These are phyloP conservation scores for Radiomyces spectabilis DNA, from an alignment of 192 early-diverging fungal species.

Conservation along the genomic window DNA sequence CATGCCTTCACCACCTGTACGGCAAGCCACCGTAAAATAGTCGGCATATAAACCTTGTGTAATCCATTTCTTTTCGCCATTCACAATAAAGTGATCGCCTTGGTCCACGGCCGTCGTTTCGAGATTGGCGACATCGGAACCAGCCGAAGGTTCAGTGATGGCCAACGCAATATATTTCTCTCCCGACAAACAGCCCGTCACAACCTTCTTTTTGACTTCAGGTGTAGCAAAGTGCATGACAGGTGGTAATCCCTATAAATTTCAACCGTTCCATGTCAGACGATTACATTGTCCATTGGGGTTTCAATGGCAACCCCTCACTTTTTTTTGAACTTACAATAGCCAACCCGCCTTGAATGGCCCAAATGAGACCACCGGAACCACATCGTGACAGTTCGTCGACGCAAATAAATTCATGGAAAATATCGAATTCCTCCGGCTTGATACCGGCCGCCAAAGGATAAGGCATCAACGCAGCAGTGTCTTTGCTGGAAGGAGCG, in stretches of 20 bases:
- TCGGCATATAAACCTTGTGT: conserved; percentile 94
- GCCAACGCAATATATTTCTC: conserved; percentile 70
- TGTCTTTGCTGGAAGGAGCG: conserved; percentile 22
- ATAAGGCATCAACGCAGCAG: conserved; percentile 15
- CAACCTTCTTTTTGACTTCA: conserved; percentile 56
- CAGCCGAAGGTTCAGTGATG: conserved; percentile 75
- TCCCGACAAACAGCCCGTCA: conserved; percentile 54
- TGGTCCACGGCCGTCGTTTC: conserved; percentile 62
- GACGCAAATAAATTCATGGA: conserved; percentile 70
- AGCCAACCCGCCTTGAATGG: conserved; percentile 55
- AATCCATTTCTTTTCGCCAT: conserved; percentile 98
- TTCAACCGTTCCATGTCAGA: too few relatives aligned
- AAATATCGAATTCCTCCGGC: conserved; percentile 53
- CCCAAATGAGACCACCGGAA: conserved; percentile 77
- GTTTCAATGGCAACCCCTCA: too few relatives aligned
- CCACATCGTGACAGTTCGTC: conserved; percentile 78
- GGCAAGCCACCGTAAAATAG: conserved; percentile 75
- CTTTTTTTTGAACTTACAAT: conserved; percentile 13
- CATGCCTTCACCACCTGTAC: conserved; percentile 83
- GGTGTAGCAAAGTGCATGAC: conserved; percentile 63
- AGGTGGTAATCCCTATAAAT: conserved; percentile 46
- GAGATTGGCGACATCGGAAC: conserved; percentile 69
- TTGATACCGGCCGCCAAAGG: conserved; percentile 41
- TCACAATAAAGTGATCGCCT: conserved; percentile 70
- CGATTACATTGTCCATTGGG: too few relatives aligned